Base-by-base conservation (phyloP, 495 filamentous ascomycete genomes). In the Monascus purpureus region DNA sequence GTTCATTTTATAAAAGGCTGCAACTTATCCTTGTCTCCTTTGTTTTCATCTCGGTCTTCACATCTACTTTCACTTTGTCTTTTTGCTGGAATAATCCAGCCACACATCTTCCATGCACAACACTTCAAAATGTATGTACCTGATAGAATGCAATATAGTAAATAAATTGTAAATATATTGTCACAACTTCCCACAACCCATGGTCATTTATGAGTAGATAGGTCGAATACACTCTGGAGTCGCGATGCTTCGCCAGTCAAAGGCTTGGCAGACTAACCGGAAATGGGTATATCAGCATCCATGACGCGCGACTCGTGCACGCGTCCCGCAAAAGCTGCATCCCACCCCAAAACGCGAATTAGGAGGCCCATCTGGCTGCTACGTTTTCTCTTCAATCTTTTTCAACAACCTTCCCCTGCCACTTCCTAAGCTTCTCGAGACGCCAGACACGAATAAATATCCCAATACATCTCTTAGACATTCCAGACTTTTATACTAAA, bases 281-380 rank as follows among this genome's bases (percentile, higher is more conserved):
- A 44, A 55, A 26, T 28, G 52, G 45, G 43, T 41, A 62, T 57
- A 62, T 59, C 49, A 38, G 47, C 49, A 44, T 51, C 45, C 47
- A 49, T 39, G 43, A 42, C 42, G 40, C 35, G 45, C 35, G 40
- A 49, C 46, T 28, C 37, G 35, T 22, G 41, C 31, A 37, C 49
- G 44, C 45, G 53, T 49, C 17, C 14, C 15, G 46, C 51, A 48
- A 50, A 52, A 12, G 46, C 51, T 48, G 49, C 52, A 50, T 53
- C 35, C 31, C 40, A 46, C 47, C 42, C 36, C 39, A 32, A 30
- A 49, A 59, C 55, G 55, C 55, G 51, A 56, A 39, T 50, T 47
- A 6, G 5, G 15, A 31, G 11, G 17, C 16, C n/a, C 20, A 17
- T 31, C 20, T 31, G 18, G 17, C 25, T 20, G 14, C 7, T 36